Percentiles rank a stretch among this genome's conserved stretches.
Evolutionary conservation across 2,329 filamentous ascomycete genomes (phyloP).

Genomic region (Gremmenia infestans): DNA sequence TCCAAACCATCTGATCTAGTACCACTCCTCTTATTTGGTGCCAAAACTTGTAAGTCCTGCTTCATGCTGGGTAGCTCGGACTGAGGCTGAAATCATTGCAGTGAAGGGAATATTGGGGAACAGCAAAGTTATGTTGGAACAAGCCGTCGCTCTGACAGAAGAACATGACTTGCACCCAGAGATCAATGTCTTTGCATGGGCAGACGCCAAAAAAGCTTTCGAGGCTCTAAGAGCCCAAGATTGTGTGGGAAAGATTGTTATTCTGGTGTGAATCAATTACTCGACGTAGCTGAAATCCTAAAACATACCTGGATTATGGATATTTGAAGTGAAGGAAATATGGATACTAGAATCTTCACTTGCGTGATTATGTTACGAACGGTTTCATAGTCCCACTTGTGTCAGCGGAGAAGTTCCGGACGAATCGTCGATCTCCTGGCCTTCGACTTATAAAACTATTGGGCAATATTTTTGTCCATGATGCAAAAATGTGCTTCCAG

Average conservation of each 20-base stretch:
- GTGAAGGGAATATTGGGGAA: conserved; percentile 72
- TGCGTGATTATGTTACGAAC: too few relatives aligned
- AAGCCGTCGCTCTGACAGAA: conserved; percentile 69
- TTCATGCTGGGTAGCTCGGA: conserved; percentile 64
- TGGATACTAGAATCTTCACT: too few relatives aligned
- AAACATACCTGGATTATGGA: too few relatives aligned
- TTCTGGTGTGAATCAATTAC: conserved; percentile 1
- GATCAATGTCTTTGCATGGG: conserved; percentile 75
- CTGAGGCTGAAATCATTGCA: conserved; percentile 38
- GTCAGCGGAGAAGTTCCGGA: too few relatives aligned
- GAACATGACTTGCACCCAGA: conserved; percentile 71
- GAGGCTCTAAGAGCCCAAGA: conserved; percentile 62
- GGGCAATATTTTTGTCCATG: too few relatives aligned
- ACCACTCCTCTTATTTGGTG: conserved; percentile 50
- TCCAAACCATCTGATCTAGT: conserved; percentile 31
- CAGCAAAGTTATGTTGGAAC: conserved; percentile 65
- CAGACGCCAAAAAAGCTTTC: conserved; percentile 66
- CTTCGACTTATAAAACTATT: too few relatives aligned
- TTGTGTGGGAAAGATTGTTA: conserved; percentile 65
- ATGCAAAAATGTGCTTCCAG: too few relatives aligned
- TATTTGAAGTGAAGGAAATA: too few relatives aligned
- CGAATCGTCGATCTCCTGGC: too few relatives aligned
- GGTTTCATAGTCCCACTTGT: too few relatives aligned
- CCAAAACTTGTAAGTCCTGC: conserved; percentile 71
- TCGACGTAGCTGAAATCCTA: too few relatives aligned